Evolutionary conservation across 2,329 filamentous ascomycete species (phyloP).

Genomic region (Byssoonygena ceratinophila): DNA sequence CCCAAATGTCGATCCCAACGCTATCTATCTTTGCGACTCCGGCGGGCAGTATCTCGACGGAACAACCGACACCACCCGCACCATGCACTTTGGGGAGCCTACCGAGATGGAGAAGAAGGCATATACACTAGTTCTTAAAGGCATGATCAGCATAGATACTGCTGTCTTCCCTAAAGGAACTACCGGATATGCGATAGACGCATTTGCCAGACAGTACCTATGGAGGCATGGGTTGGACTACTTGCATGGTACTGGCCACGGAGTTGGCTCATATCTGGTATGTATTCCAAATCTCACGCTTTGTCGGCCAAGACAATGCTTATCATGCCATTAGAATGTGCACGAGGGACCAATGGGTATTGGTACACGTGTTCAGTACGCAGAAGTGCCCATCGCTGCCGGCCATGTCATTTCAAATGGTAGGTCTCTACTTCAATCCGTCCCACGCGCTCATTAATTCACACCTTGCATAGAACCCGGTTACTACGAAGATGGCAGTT

Average conservation of each 20-base stretch:
- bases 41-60: constrained; percentile 94
- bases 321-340: constrained; percentile 52
- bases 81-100: constrained; percentile 80
- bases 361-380: constrained; percentile 80
- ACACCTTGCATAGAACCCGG: constrained; percentile 57
- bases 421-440: constrained; percentile 19
- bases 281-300: background rate
- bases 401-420: constrained; percentile 88
- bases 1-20: constrained; percentile 68
- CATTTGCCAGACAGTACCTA: constrained; percentile 76
- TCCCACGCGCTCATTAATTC: constrained; percentile 6
- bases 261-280: constrained; percentile 76
- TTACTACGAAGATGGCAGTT: constrained; percentile 91
- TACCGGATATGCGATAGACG: constrained; percentile 82
- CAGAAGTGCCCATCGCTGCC: constrained; percentile 77
- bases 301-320: constrained; percentile 10
- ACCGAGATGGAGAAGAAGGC: constrained; percentile 74
- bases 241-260: constrained; percentile 90
- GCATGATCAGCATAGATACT: constrained; percentile 77
- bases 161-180: constrained; percentile 91
- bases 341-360: constrained; percentile 97
- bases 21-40: constrained; percentile 91
- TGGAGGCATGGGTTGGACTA: constrained; percentile 94
- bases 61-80: constrained; percentile 91
- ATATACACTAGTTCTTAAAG: constrained; percentile 90